A percentile compares a stretch with the other conserved stretches of the same genome.
phyloP scores from a whole-genome alignment of 2,329 filamentous ascomycete genomes.

The Venturia carpophila region DNA sequence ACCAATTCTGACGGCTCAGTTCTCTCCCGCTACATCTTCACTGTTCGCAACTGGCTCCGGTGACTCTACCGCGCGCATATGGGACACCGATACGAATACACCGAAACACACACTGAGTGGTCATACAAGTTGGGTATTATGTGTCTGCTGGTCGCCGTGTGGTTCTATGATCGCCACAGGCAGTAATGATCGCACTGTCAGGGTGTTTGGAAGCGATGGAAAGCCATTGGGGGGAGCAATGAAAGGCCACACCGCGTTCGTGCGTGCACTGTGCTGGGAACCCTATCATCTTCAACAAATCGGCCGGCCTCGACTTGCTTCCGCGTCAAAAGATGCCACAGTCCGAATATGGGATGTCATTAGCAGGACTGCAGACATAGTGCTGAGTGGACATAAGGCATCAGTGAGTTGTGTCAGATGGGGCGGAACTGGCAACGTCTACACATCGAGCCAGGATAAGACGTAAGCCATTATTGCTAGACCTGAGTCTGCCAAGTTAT shows the following conservation, averaged over 20 bases:
- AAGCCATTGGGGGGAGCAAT: constrained; percentile 62
- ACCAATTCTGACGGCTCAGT: constrained; percentile 77
- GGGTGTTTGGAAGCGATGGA: constrained; percentile 81
- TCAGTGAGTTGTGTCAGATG: constrained; percentile 87
- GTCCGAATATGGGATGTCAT: constrained; percentile 81
- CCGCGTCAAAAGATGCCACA: constrained; percentile 82
- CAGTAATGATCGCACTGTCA: constrained; percentile 86
- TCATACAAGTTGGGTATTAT: constrained; percentile 84
- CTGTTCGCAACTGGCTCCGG: constrained; percentile 82
- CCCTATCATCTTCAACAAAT: constrained; percentile 75
- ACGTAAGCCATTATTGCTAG: constrained; percentile 35
- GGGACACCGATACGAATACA: constrained; percentile 91
- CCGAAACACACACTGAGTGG: constrained; percentile 78
- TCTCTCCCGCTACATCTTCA: constrained; percentile 70
- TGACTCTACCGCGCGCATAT: constrained; percentile 77
- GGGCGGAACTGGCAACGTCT: constrained; percentile 67
- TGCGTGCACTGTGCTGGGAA: constrained; percentile 84
- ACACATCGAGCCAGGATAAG: constrained; percentile 69
- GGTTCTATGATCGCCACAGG: constrained; percentile 75
- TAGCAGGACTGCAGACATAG: constrained; percentile 68
- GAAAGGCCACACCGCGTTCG: constrained; percentile 83
- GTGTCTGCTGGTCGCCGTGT: constrained; percentile 80
- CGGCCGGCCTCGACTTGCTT: constrained; percentile 72
- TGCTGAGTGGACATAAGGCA: constrained; percentile 80
- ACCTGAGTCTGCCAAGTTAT: not conserved